Conservation (phyloP, 2,329 filamentous ascomycete species). For the Curvularia verruculosa region DNA sequence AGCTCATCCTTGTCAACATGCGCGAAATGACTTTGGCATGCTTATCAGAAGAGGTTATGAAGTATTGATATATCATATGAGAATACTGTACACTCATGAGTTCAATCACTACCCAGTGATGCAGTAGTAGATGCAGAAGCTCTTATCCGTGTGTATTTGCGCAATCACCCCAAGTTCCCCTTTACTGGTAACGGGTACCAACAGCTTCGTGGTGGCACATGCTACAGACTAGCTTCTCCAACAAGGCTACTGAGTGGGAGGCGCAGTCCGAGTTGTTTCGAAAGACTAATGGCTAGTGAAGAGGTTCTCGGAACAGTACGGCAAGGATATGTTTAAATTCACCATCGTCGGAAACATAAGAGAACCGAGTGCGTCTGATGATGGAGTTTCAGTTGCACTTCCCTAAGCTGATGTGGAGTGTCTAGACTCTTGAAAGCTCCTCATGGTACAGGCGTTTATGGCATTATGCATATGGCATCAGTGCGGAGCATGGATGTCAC, state of each 20-base stretch:
- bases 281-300: conserved; percentile 34
- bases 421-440: background rate
- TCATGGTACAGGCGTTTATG: conserved; percentile 42
- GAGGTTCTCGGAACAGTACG: conserved; percentile 30
- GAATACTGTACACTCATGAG: too few relatives aligned
- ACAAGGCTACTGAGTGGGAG: conserved; percentile 41
- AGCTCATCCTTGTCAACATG: background rate
- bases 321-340: conserved; percentile 28
- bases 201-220: conserved; percentile 42
- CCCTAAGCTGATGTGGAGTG: background rate
- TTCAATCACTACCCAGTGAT: too few relatives aligned
- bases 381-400: conserved; percentile 27
- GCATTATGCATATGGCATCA: conserved; percentile 55
- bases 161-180: conserved; percentile 24
- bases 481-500: conserved; percentile 52
- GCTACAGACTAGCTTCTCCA: conserved; percentile 40
- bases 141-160: too few relatives aligned
- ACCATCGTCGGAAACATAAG: conserved; percentile 29
- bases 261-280: conserved; percentile 32
- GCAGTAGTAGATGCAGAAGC: too few relatives aligned
- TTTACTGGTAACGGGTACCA: conserved; percentile 42
- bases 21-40: background rate
- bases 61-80: too few relatives aligned
- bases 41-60: too few relatives aligned
- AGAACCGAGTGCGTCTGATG: conserved; percentile 29